Percentiles rank a stretch among this genome's conserved stretches.
Conservation (phyloP, 345 rosid genomes). For the Capsella bursapastoris region DNA sequence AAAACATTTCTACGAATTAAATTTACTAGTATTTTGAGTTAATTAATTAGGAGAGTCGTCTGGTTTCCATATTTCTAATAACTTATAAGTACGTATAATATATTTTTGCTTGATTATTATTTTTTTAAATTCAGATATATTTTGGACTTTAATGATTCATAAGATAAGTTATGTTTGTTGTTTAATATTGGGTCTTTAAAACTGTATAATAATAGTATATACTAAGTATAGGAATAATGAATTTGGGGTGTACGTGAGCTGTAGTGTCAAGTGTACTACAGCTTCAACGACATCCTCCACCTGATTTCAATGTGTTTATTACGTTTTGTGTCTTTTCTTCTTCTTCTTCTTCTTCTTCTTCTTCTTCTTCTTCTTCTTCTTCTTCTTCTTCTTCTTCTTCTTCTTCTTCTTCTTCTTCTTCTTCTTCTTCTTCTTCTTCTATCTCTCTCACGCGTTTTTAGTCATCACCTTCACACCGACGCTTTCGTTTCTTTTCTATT, state of each 20-base stretch:
- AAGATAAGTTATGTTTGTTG: too few species aligned
- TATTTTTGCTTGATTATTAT: background rate
- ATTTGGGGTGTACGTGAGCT: slow-evolving; percentile 39
- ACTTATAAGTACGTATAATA: background rate
- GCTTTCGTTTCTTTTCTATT: slow-evolving; percentile 21
- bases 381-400: slow-evolving; percentile 7
- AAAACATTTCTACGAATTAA: too few species aligned
- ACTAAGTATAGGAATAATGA: background rate
- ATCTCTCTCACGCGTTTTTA: slow-evolving; percentile 34
- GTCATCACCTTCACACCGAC: slow-evolving; percentile 38
- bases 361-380: slow-evolving; percentile 2
- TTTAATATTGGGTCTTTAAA: too few species aligned
- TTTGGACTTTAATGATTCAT: background rate
- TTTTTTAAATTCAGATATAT: background rate
- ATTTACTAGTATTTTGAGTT: too few species aligned
- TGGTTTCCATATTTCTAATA: background rate
- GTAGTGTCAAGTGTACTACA: slow-evolving; percentile 35
- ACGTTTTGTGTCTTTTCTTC: slow-evolving; percentile 29
- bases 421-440: background rate
- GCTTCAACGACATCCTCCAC: slow-evolving; percentile 41
- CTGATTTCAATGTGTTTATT: slow-evolving; percentile 46
- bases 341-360: slow-evolving; percentile 8
- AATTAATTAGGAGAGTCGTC: too few species aligned
- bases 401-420: slow-evolving; percentile 11
- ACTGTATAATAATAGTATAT: too few species aligned